phyloP scores from a whole-genome alignment of 331 rosid genomes.

The Pyrus hybrid region DNA sequence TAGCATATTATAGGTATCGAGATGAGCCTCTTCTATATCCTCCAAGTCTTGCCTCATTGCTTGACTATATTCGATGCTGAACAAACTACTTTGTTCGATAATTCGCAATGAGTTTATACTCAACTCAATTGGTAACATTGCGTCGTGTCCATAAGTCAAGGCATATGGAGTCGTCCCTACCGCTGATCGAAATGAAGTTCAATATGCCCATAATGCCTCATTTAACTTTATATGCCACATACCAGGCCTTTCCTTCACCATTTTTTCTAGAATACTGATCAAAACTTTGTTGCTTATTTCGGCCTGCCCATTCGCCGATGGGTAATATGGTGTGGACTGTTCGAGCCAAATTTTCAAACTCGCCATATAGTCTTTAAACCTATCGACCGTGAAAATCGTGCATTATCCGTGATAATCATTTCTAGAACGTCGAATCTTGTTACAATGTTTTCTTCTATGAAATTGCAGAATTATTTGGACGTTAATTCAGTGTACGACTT shows the following conservation, averaged over 20 bases:
- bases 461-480: too few relatives aligned
- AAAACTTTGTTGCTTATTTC: too few relatives aligned
- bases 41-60: background rate
- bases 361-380: background rate
- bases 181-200: background rate
- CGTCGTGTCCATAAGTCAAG: background rate
- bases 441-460: too few relatives aligned
- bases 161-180: background rate
- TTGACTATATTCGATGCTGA: too few relatives aligned
- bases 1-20: too few relatives aligned
- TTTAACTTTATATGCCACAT: background rate
- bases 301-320: rapidly evolving
- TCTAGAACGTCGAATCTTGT: background rate
- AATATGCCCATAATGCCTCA: too few relatives aligned
- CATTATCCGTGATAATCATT: too few relatives aligned
- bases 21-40: too few relatives aligned
- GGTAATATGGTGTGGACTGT: rapidly evolving
- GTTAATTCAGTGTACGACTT: too few relatives aligned
- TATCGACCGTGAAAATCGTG: rapidly evolving
- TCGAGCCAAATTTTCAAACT: rapidly evolving
- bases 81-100: background rate
- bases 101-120: background rate
- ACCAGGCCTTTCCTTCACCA: background rate
- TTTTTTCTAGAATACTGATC: too few relatives aligned
- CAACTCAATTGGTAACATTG: too few relatives aligned